A percentile compares a stretch with the other conserved stretches of the same genome.
These are phyloP conservation scores for Vitis hybrid DNA, from an alignment of 177 flowering plant genomes.

Conservation along the genomic window DNA sequence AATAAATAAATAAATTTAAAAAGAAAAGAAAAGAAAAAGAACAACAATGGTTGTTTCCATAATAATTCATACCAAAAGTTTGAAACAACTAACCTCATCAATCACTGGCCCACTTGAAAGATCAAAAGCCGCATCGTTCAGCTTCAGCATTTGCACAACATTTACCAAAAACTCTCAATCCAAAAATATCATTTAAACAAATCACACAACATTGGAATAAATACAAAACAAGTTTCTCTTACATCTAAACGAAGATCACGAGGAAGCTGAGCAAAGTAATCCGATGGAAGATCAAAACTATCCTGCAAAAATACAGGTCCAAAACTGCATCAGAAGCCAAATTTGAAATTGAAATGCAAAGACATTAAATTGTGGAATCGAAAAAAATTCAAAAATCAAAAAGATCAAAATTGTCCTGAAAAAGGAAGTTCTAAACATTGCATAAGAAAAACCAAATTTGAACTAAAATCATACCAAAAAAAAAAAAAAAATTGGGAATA, in stretches of 20 bases:
- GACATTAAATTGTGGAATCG: neutral
- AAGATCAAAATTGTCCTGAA: neutral
- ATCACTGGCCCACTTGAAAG: conserved; percentile 80
- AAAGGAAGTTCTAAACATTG: neutral
- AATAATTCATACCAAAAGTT: neutral
- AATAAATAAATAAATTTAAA: neutral
- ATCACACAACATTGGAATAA: neutral
- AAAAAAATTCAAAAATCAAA: neutral
- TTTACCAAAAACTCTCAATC: conserved; percentile 12
- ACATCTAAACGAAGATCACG: conserved; percentile 42
- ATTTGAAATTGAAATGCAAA: neutral
- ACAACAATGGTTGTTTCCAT: neutral
- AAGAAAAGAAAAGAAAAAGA: neutral
- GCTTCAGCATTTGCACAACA: conserved; percentile 39
- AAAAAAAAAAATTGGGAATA: too few species aligned
- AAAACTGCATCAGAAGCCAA: neutral
- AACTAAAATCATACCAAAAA: neutral
- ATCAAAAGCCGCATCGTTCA: conserved; percentile 97
- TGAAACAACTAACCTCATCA: conserved; percentile 67
- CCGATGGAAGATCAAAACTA: conserved; percentile 76
- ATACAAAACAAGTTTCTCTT: conserved; percentile 3
- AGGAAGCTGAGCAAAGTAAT: conserved; percentile 63
- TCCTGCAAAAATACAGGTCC: conserved; percentile 45
- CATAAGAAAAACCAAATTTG: neutral
- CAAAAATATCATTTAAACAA: neutral